phyloP scores from a whole-genome alignment of 805 yeast species.

The Wickerhamomyces queroliae region DNA sequence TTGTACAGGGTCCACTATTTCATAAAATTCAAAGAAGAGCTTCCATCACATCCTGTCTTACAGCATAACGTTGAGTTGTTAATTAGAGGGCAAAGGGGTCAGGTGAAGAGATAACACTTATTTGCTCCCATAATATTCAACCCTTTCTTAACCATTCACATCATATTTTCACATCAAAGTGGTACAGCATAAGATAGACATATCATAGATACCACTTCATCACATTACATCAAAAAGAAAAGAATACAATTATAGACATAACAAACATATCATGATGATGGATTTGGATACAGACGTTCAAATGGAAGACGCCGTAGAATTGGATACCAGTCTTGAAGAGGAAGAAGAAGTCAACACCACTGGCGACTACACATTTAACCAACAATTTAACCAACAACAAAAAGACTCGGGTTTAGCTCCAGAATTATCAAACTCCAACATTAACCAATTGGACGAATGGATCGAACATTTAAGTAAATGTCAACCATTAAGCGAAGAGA shows the following conservation, averaged over 20 bases:
- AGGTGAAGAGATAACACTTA: too few species aligned
- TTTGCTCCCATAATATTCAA: too few species aligned
- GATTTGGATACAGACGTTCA: constrained; percentile 78
- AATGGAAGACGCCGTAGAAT: constrained; percentile 67
- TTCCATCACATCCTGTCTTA: too few species aligned
- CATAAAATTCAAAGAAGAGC: too few species aligned
- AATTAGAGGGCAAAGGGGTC: too few species aligned
- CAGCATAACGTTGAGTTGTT: too few species aligned
- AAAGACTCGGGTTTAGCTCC: constrained; percentile 31
- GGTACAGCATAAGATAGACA: too few species aligned
- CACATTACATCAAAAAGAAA: neutral
- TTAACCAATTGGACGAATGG: constrained; percentile 81
- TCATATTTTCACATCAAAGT: too few species aligned
- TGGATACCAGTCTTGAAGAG: constrained; percentile 29
- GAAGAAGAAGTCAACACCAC: constrained; percentile 22
- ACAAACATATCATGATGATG: constrained; percentile 32
- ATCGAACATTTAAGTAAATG: constrained; percentile 74
- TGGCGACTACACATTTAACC: constrained; percentile 32
- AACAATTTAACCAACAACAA: constrained; percentile 32
- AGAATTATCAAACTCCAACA: constrained; percentile 35
- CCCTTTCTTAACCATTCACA: too few species aligned
- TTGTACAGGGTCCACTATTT: too few species aligned
- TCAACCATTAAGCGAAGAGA: constrained; percentile 75
- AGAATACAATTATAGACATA: neutral
- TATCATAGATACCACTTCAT: neutral